Evolutionary conservation across 2,329 filamentous ascomycete genomes (phyloP).

Genomic region (Fusarium decemcellulare): DNA sequence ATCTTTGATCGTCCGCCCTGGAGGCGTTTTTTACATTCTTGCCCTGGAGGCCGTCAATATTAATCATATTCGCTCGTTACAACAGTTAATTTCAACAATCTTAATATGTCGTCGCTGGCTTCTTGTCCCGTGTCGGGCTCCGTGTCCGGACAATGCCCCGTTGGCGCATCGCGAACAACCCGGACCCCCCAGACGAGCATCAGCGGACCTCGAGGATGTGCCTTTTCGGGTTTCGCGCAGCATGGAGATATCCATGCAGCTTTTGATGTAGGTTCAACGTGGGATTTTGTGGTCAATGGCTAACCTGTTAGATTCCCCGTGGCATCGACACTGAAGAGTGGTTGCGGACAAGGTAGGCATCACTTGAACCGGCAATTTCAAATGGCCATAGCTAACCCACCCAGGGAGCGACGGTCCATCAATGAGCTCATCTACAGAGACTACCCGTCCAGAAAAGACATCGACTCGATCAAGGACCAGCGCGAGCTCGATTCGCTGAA

Average conservation of each 20-base stretch:
- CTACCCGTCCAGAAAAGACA: slow-evolving; percentile 57
- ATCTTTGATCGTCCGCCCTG: slow-evolving; percentile 20
- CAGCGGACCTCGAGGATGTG: slow-evolving; percentile 25
- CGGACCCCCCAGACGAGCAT: slow-evolving; percentile 8
- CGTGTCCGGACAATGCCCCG: slow-evolving; percentile 43
- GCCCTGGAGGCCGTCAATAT: slow-evolving; percentile 32
- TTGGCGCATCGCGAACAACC: slow-evolving; percentile 6
- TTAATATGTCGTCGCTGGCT: slow-evolving; percentile 48
- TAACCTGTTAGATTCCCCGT: slow-evolving; percentile 56
- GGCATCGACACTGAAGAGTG: slow-evolving; percentile 62
- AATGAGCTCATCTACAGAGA: slow-evolving; percentile 63
- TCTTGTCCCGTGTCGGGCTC: slow-evolving; percentile 53
- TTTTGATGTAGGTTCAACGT: slow-evolving; percentile 20
- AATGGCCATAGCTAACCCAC: no score
- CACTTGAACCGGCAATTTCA: neutral
- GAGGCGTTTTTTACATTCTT: slow-evolving; percentile 20
- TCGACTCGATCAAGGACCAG: slow-evolving; percentile 52
- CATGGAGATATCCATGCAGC: slow-evolving; percentile 40
- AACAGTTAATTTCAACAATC: no score
- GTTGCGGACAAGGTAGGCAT: slow-evolving; percentile 54
- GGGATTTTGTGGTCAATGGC: rapidly evolving
- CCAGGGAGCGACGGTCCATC: slow-evolving; percentile 60
- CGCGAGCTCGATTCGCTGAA: slow-evolving; percentile 64
- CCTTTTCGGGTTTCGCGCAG: slow-evolving; percentile 34
- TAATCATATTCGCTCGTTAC: neutral